Evolutionary conservation across 768 basidiomycete genomes (phyloP).

Genomic region (Tricholoma terreum): DNA sequence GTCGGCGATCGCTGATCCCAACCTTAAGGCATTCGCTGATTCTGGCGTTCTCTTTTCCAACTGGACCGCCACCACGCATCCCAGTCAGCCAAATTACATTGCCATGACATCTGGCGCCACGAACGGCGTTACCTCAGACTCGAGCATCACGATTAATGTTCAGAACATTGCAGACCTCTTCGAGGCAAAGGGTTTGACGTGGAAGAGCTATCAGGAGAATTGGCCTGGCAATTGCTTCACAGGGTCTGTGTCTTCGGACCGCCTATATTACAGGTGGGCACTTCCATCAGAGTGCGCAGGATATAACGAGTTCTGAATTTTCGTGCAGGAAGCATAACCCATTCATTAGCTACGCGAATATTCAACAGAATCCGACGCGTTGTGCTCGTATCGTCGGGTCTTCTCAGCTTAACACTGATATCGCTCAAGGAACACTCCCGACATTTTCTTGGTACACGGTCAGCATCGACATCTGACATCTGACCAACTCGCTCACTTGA

Average conservation of each 20-base stretch:
- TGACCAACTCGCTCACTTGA: background rate
- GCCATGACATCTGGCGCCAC: slow-evolving; percentile 2
- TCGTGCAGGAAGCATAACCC: background rate
- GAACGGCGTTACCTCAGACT: slow-evolving; percentile 1
- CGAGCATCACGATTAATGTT: background rate
- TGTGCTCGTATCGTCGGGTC: background rate
- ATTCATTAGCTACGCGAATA: background rate
- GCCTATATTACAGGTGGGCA: too few species aligned
- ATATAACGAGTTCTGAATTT: too few species aligned
- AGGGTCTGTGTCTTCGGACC: too few species aligned
- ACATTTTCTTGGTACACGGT: background rate
- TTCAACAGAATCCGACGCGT: background rate
- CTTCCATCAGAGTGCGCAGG: too few species aligned
- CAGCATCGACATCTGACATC: background rate
- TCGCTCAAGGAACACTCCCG: background rate
- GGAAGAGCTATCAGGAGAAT: slow-evolving; percentile 8
- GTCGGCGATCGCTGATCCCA: slow-evolving; percentile 26
- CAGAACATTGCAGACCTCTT: slow-evolving; percentile 5
- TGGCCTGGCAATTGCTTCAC: slow-evolving; percentile 5
- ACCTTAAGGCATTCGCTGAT: slow-evolving; percentile 1
- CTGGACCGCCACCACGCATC: slow-evolving; percentile 3
- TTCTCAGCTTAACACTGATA: background rate
- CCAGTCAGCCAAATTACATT: slow-evolving; percentile 8
- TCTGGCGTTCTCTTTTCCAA: slow-evolving; percentile 7
- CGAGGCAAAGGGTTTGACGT: slow-evolving; percentile 5